Evolutionary conservation across 1,284 basidiomycete genomes (phyloP), one percentile per base, ranked within the genome.

Genomic region (Tranzscheliella williamsii): DNA sequence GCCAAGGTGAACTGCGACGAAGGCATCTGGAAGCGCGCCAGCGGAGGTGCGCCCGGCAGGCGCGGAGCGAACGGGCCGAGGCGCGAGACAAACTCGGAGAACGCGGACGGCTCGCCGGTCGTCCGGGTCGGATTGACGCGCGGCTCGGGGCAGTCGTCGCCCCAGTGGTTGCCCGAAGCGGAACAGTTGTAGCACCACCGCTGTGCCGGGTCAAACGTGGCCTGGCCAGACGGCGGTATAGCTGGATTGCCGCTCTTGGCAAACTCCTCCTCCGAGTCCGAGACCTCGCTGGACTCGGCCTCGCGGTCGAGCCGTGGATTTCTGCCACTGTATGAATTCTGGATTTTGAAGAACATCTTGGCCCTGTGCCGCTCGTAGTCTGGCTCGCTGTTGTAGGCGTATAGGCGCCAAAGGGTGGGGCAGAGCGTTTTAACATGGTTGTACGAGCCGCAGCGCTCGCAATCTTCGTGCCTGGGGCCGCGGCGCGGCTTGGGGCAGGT

Each of bases 121-220:
- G 85, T 82, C 29, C 80, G 73, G 51, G 84, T 84, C 21, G 78
- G 75, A 12, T 80, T 80, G 54, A 82, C 83, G 2, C 83, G 79
- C 2, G 82, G 72, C 29, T 82, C 81, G 22, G 83, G 78, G 65
- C 91, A 94, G 74, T 93, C 91, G 73, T 94, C 91, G 34, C 91
- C 91, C 74, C 89, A 84, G 78, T 95, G 91, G 24, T 67, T 67
- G 4, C 88, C 90, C 39, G 79, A 78, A 24, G 79, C 78, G 21
- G 88, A 90, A 70, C 91, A 95, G 71, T 91, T 91, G 79, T 92
- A 92, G 78, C 91, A 95, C 86, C 87, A 91, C 51, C 84, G 81
- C 64, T 87, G 86, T 44, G 47, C 60, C 4, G 69, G 57, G 29
- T 68, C 66, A 5, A 48, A 42, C 21, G 32, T 21, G 0, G 38